Evolutionary conservation across 192 early-diverging fungal species (phyloP).

Genomic region (Funneliformis mosseae): DNA sequence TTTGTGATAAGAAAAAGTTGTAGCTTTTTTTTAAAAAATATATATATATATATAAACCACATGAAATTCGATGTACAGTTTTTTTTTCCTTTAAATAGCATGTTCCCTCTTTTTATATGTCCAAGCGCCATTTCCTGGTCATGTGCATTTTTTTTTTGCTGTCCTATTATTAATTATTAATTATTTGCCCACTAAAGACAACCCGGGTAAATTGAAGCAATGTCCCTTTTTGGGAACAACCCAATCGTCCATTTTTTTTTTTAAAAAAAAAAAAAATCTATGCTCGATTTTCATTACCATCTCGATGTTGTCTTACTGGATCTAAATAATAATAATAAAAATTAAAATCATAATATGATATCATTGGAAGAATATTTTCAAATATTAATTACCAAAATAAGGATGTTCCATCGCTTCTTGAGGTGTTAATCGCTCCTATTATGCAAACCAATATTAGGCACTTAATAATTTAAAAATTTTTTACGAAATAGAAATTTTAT

Average conservation of each 20-base stretch:
- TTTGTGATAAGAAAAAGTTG: background rate
- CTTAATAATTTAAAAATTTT: background rate
- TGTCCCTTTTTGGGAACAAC: background rate
- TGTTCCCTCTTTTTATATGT: background rate
- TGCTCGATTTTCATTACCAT: constrained; percentile 13
- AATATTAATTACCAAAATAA: constrained; percentile 64
- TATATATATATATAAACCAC: background rate
- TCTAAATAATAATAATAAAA: background rate
- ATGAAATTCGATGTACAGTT: too few species aligned
- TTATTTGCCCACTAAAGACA: background rate
- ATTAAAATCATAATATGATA: background rate
- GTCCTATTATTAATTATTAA: background rate
- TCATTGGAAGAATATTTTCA: background rate
- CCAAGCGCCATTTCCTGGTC: background rate
- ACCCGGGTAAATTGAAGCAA: background rate
- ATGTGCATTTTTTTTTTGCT: background rate
- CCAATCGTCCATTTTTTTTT: background rate
- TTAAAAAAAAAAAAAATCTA: background rate
- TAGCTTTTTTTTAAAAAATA: background rate
- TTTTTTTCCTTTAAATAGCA: background rate
- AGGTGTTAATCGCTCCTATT: constrained; percentile 72
- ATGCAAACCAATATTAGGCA: background rate
- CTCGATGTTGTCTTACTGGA: background rate
- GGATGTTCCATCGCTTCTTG: constrained; percentile 89
- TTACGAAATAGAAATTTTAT: too few species aligned